phyloP scores from a whole-genome alignment of 83 land plant genomes.

The Picea abies region DNA sequence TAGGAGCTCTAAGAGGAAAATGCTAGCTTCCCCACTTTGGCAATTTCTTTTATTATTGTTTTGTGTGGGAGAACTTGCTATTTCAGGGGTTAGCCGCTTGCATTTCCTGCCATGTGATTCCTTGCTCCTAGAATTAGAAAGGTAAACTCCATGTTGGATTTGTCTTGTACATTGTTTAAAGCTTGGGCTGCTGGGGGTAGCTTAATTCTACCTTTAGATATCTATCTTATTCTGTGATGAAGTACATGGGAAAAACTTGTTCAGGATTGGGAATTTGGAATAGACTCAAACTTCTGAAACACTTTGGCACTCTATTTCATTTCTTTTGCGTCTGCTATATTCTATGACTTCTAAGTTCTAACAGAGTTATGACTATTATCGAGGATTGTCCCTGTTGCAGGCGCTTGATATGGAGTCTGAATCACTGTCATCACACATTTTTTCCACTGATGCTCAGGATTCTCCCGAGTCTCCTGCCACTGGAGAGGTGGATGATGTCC shows the following conservation, averaged over 20 bases:
- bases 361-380: not conserved
- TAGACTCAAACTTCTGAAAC: not conserved
- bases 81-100: not conserved
- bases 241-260: not conserved
- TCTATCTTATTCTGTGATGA: not conserved
- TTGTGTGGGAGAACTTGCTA: not conserved
- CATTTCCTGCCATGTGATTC: not conserved
- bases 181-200: not conserved
- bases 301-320: no score
- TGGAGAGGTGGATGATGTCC: not conserved
- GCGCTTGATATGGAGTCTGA: conserved; percentile 28
- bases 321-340: not conserved
- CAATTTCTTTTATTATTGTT: not conserved
- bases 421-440: conserved; percentile 13
- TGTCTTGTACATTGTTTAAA: not conserved
- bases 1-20: conserved; percentile 1
- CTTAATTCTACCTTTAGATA: not conserved
- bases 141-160: not conserved
- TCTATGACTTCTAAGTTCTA: conserved; percentile 17
- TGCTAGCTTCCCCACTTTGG: not conserved
- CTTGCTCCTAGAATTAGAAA: not conserved
- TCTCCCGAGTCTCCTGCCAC: conserved; percentile 2
- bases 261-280: not conserved
- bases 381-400: conserved; percentile 8
- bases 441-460: not conserved